Evolutionary conservation across 306 rosid species (phyloP).

Genomic region (Sophora flavescens): DNA sequence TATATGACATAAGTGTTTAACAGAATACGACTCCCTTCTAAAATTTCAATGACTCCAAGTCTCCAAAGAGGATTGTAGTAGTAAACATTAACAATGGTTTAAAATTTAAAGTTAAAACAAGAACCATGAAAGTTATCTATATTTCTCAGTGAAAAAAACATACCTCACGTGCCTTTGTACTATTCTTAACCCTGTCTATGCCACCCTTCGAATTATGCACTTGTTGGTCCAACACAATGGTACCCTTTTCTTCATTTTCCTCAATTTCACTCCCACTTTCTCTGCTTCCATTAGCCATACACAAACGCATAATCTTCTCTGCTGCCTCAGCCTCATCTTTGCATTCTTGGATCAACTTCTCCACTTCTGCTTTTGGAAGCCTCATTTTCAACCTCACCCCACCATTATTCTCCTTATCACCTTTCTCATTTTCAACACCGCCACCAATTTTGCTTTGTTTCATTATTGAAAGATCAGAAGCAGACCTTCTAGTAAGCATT

Average conservation of each 20-base stretch:
- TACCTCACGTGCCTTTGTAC: constrained; percentile 59
- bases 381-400: constrained; percentile 69
- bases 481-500: constrained; percentile 76
- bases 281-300: constrained; percentile 47
- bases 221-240: constrained; percentile 27
- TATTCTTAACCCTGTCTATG: constrained; percentile 39
- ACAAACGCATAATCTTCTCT: constrained; percentile 71
- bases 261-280: constrained; percentile 29
- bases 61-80: neutral
- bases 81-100: neutral
- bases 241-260: constrained; percentile 12
- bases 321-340: constrained; percentile 76
- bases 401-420: constrained; percentile 37
- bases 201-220: constrained; percentile 39
- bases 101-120: neutral
- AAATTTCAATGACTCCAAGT: neutral
- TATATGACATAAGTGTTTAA: neutral
- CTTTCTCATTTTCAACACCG: neutral
- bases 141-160: constrained; percentile 15
- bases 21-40: neutral
- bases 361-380: constrained; percentile 83
- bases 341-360: constrained; percentile 74
- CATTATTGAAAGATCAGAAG: constrained; percentile 77
- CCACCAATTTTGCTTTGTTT: constrained; percentile 51
- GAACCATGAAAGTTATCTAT: neutral